These are phyloP conservation scores for Achaetomiella virescens DNA, from an alignment of 495 filamentous ascomycete species.

Conservation along the genomic window DNA sequence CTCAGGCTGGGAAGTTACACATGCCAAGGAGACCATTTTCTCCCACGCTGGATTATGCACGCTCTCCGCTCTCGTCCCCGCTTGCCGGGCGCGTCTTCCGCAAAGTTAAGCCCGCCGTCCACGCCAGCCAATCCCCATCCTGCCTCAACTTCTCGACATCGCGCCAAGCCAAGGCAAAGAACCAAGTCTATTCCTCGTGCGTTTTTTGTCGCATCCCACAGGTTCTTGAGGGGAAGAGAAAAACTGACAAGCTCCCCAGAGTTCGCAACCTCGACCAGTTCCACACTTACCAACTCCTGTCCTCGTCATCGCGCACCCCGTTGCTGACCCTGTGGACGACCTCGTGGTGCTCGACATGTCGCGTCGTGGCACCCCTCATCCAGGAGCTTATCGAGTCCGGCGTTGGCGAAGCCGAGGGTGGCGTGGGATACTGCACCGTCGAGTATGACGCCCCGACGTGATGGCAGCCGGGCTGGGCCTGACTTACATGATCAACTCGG, in stretches of 20 bases:
- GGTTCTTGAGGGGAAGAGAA: background rate
- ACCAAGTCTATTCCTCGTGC: slow-evolving; percentile 44
- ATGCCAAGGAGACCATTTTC: background rate
- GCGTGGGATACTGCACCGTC: slow-evolving; percentile 55
- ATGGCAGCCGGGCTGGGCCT: slow-evolving; percentile 46
- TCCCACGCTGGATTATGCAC: background rate
- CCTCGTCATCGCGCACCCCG: slow-evolving; percentile 50
- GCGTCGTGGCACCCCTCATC: slow-evolving; percentile 48
- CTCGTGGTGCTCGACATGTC: slow-evolving; percentile 57
- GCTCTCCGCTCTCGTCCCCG: background rate
- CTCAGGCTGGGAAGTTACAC: background rate
- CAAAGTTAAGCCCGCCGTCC: background rate
- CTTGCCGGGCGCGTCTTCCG: background rate
- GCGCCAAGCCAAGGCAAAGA: slow-evolving; percentile 23
- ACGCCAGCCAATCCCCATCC: slow-evolving; percentile 1
- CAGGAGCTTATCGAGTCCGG: slow-evolving; percentile 47
- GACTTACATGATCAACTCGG: slow-evolving; percentile 55
- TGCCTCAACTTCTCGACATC: slow-evolving; percentile 29
- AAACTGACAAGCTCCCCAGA: slow-evolving; percentile 22
- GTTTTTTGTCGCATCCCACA: slow-evolving; percentile 12
- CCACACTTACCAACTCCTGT: slow-evolving; percentile 52
- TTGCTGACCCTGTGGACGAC: slow-evolving; percentile 67
- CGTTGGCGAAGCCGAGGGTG: slow-evolving; percentile 54
- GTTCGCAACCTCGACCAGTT: slow-evolving; percentile 57
- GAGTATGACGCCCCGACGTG: slow-evolving; percentile 58